Evolutionary conservation across 495 filamentous ascomycete species (phyloP), one percentile per base, ranked within the genome.

Genomic region (Penicillium simplicissimum): DNA sequence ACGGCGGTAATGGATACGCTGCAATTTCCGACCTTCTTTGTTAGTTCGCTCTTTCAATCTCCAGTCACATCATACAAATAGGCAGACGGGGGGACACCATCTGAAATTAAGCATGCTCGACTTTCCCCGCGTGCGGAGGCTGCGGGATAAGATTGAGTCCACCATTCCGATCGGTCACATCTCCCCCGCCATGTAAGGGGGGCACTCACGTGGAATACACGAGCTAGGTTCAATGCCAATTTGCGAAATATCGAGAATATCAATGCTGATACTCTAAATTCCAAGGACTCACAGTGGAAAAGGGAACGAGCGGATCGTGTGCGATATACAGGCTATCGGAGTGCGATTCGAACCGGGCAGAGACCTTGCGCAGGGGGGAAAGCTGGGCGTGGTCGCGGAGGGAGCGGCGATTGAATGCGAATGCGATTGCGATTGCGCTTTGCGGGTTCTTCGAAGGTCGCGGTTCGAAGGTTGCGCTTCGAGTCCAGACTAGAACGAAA

Each of bases 401-500:
- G 13, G 23, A 23, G 13, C 42, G 36, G 23, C 9, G 53, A n/a
- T 55, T 23, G 36, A 55, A 55, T 17, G 28, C 28, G 28, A 31
- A 4, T 31, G 28, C 28, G 28, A 31, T 31, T 31, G 28, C 25
- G 4, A 28, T 28, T n/a, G n/a, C n/a, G n/a, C n/a, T n/a, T n/a
- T n/a, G n/a, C 23, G 23, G 23, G 3, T 25, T 25, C 23, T 25
- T 25, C 23, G 23, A n/a, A n/a, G n/a, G 23, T 25, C 23, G 23
- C 23, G 23, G 3, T 25, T 25, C 8, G 17, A 45, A 21, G 10
- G n/a, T 42, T 7, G 40, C 7, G 10, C 11, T 57, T 53, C 40
- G 47, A 55, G 40, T 56, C 57, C 15, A 43, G 34, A 51, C 19
- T 57, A 61, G 43, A 68, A 57, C n/a, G 43, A 25, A 33, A 63